Evolutionary conservation across 1,284 basidiomycete genomes (phyloP).

Genomic region (Exobasidium rhododendri): DNA sequence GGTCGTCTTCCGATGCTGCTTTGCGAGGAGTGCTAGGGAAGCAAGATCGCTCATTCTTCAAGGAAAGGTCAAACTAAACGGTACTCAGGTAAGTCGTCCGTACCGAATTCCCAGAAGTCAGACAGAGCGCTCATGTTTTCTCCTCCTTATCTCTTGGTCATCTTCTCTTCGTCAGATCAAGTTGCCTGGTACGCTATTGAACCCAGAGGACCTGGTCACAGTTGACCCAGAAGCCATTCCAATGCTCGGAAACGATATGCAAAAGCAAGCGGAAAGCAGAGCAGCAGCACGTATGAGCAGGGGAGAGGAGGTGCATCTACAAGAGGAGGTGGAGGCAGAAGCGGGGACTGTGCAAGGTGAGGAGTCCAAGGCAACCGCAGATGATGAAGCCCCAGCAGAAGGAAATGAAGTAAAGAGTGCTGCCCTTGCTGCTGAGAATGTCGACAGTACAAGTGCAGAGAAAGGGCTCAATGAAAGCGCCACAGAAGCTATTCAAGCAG

Average conservation of each 20-base stretch:
- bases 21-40: slow-evolving; percentile 84
- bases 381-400: neutral
- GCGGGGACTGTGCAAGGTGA: slow-evolving; percentile 7
- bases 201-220: slow-evolving; percentile 89
- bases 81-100: slow-evolving; percentile 67
- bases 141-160: neutral
- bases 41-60: slow-evolving; percentile 81
- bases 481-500: no score
- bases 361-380: neutral
- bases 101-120: slow-evolving; percentile 5
- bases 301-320: slow-evolving; percentile 25
- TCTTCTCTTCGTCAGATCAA: slow-evolving; percentile 55
- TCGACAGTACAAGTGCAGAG: neutral
- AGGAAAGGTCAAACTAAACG: slow-evolving; percentile 84
- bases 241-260: slow-evolving; percentile 58
- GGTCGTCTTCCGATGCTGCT: slow-evolving; percentile 84
- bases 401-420: neutral
- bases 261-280: slow-evolving; percentile 28
- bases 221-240: slow-evolving; percentile 78
- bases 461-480: neutral
- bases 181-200: slow-evolving; percentile 82
- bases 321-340: slow-evolving; percentile 6
- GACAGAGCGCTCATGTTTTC: neutral
- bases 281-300: slow-evolving; percentile 25
- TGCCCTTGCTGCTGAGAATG: neutral